These are phyloP conservation scores for Bolboschoenus planiculmis DNA, from an alignment of 176 grass and related monocot genomes.

Conservation along the genomic window DNA sequence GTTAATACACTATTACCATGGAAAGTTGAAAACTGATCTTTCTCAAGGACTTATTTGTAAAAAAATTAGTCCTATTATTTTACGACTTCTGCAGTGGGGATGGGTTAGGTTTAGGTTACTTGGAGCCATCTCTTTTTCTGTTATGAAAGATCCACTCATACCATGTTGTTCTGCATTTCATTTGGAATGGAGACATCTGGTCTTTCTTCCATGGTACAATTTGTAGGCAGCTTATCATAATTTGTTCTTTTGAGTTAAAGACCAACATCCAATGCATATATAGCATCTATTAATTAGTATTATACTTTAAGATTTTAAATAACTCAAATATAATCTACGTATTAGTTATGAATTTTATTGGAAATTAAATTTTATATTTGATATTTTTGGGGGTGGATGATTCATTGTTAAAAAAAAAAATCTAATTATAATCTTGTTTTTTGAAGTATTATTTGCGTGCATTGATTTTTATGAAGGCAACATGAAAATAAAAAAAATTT, in stretches of 20 bases:
- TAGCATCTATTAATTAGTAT: background rate
- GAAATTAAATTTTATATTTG: background rate
- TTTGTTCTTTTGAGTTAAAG: background rate
- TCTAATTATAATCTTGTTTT: too few species aligned
- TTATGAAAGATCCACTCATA: background rate
- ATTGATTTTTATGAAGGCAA: too few species aligned
- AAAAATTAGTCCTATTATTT: background rate
- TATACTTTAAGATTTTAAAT: background rate
- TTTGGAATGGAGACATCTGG: background rate
- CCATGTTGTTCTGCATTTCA: background rate
- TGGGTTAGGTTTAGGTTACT: background rate
- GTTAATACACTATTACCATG: too few species aligned
- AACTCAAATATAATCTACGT: background rate
- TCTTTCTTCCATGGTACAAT: background rate
- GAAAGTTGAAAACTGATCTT: too few species aligned
- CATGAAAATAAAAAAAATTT: too few species aligned
- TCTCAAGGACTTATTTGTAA: background rate
- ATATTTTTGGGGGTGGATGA: too few species aligned
- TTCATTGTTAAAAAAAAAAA: background rate
- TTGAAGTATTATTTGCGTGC: too few species aligned
- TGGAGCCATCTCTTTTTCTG: background rate
- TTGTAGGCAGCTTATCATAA: background rate
- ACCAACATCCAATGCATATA: background rate
- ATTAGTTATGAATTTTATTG: background rate
- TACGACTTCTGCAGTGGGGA: background rate